These are phyloP conservation scores for Scorias spongiosa DNA, from an alignment of 2,329 filamentous ascomycete species.

Conservation along the genomic window DNA sequence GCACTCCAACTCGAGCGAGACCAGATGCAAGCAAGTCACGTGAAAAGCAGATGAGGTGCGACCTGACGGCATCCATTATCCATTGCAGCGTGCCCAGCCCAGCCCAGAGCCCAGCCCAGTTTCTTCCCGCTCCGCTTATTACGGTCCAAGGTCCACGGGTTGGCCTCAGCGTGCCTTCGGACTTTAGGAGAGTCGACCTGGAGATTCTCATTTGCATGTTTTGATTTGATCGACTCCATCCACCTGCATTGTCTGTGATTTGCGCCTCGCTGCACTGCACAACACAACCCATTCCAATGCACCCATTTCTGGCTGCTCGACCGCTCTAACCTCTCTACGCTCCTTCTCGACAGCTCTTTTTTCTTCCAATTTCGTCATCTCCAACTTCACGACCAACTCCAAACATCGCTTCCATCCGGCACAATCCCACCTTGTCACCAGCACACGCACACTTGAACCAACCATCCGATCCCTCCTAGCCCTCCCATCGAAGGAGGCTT, in stretches of 20 bases:
- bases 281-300: too few relatives aligned
- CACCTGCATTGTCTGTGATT: too few relatives aligned
- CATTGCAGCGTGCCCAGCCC: too few relatives aligned
- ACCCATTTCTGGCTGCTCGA: too few relatives aligned
- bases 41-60: too few relatives aligned
- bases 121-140: too few relatives aligned
- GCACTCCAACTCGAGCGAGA: too few relatives aligned
- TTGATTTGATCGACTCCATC: not conserved
- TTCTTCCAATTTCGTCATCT: not conserved
- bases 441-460: not conserved
- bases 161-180: not conserved
- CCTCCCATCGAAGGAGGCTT: constrained; percentile 4
- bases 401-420: not conserved
- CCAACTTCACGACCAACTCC: not conserved
- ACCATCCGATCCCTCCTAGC: constrained; percentile 1
- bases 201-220: not conserved
- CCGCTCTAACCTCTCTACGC: not conserved
- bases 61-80: too few relatives aligned
- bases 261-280: too few relatives aligned
- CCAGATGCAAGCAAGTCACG: too few relatives aligned
- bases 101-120: too few relatives aligned
- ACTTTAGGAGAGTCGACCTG: not conserved
- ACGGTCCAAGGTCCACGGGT: not conserved
- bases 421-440: constrained; percentile 6
- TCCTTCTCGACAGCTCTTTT: not conserved